Conservation (phyloP, 2,329 filamentous ascomycete genomes). For the Sporothrix variecibatus region DNA sequence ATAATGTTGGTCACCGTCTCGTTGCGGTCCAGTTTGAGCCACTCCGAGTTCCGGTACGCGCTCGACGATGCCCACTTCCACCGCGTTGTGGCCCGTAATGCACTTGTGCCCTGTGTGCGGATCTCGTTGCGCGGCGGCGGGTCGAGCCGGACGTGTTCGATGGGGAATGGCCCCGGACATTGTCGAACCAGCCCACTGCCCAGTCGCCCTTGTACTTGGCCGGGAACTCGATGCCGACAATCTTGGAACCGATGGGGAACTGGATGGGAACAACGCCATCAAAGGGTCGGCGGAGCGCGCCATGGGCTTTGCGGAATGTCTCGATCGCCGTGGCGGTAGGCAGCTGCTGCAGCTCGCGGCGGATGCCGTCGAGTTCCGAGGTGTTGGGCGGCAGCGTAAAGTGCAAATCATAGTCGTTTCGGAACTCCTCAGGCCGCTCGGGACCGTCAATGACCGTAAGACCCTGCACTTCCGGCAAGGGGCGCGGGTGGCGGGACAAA, state of each 20-base stretch:
- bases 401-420: constrained; percentile 57
- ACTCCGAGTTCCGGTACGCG: constrained; percentile 42
- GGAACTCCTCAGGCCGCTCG: constrained; percentile 43
- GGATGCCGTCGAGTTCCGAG: constrained; percentile 47
- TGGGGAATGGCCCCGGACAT: constrained; percentile 51
- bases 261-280: constrained; percentile 33
- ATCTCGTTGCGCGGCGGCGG: constrained; percentile 47
- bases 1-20: constrained; percentile 66
- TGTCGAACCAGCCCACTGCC: constrained; percentile 59
- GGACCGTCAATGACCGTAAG: constrained; percentile 51
- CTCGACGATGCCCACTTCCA: constrained; percentile 54
- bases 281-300: constrained; percentile 40
- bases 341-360: constrained; percentile 44
- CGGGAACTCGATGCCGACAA: constrained; percentile 56
- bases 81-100: constrained; percentile 49
- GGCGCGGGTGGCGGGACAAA: constrained; percentile 55
- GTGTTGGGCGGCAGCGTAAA: constrained; percentile 45
- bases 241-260: constrained; percentile 46
- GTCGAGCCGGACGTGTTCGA: constrained; percentile 51
- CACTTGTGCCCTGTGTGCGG: constrained; percentile 47
- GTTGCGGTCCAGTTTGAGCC: constrained; percentile 63
- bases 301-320: constrained; percentile 50
- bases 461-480: constrained; percentile 52
- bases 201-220: constrained; percentile 56
- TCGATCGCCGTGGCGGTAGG: constrained; percentile 51